Evolutionary conservation across 352 stramenopile genomes (phyloP), one percentile per base, ranked within the genome.

Genomic region (Elongisporangium anandrum): DNA sequence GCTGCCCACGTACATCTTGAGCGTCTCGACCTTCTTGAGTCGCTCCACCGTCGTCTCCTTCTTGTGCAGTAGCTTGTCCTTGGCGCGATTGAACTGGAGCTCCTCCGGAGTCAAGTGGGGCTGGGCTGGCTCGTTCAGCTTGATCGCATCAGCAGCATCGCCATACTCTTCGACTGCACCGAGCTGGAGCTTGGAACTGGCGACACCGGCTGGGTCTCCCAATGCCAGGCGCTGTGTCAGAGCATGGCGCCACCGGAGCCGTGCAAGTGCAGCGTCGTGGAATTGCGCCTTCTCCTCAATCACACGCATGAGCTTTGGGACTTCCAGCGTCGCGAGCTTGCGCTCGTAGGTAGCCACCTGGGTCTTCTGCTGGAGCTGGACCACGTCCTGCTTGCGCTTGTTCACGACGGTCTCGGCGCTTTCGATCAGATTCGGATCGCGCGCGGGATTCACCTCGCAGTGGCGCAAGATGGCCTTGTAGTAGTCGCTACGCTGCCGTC

Each of bases 51-150:
- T 77, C 15, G 77, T 87, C 56, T 88, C 81, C 51, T 84, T 82
- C 73, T 91, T 91, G 57, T 90, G 81, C 50, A 89, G 73, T 50
- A 90, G 57, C 57, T 89, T 90, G 48, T 89, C 82, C 57, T 90
- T 91, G 16, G 80, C 71, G 41, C 72, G 81, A 45, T 17, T 45
- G 34, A 45, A 45, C 34, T 45, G 34, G 10, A 45, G 34, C 9
- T 45, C 34, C 10, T 45, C 34, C 34, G 34, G 5, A 17, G 34
- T 45, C 34, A 45, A 15, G 34, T 45, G 34, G 10, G 34, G 34
- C 34, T 45, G 34, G 10, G 10, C 34, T 9, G 23, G 52, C 15
- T 26, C n/a, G 23, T 5, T 51, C 16, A 17, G 20, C 13, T 52
- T 39, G 9, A 3, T 5, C 29, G 26, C 1, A 13, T 22, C 20